Base-by-base conservation (phyloP, 1,284 basidiomycete species). In the Puccinia polysora region DNA sequence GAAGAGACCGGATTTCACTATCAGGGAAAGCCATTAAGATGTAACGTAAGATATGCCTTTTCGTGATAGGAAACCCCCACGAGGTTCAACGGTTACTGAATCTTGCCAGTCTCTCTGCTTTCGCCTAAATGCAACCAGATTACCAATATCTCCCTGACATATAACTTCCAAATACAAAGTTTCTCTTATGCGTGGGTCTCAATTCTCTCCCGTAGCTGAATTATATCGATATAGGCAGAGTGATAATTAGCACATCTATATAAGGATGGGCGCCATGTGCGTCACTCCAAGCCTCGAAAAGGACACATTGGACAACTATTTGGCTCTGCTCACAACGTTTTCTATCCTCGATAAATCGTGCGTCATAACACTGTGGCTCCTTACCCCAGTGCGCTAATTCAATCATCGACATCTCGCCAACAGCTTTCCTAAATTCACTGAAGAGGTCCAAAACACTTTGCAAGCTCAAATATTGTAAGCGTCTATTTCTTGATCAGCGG, bases 141-240 rank as follows among this genome's bases (percentile, higher is more conserved):
- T 49, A 63, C 60, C 20, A 30, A 43, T 36, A 63, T 63, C 45
- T 47, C 60, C 20, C 30, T 47, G n/a, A 47, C 60, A 10, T 63
- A 63, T n/a, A 43, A 63, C 5, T 63, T 63, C 28, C 60, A 49
- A 43, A 6, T 63, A 30, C 60, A 63, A 49, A 49, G 60, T 30
- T 63, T 63, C 60, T 63, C 60, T 15, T 63, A 63, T 49, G 43
- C 60, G 60, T 63, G 47, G n/a, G 60, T 63, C 32, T 49, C 28
- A 47, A 20, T 2, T 18, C n/a, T 34, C 2, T 36, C 20, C 18
- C 20, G n/a, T 5, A 34, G 28, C 2, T 1, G 38, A 20, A 34
- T 43, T 2, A 28, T 45, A 2, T 25, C 36, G 2, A 38, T 15
- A 25, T 14, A 38, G 38, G 53, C 30, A 4, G 10, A 8, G 40